These are phyloP conservation scores for Mucor racemosus DNA, from an alignment of 371 early-diverging fungal genomes.

Conservation along the genomic window DNA sequence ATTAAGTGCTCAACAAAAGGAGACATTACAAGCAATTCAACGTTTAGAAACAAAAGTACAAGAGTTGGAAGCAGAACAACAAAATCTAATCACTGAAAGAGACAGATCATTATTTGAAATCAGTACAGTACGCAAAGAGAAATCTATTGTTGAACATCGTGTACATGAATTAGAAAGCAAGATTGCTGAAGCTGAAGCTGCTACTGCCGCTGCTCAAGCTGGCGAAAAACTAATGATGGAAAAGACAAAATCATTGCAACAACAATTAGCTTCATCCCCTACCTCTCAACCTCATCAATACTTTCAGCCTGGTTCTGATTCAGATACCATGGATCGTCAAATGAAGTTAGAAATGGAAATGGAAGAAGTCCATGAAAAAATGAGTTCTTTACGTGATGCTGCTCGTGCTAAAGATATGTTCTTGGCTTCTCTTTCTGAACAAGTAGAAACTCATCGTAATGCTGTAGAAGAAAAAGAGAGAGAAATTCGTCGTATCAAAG, in stretches of 20 bases:
- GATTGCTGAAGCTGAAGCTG: slow-evolving; percentile 49
- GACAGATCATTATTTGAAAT: slow-evolving; percentile 59
- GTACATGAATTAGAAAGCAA: slow-evolving; percentile 53
- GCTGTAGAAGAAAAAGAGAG: slow-evolving; percentile 54
- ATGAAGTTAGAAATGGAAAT: slow-evolving; percentile 54
- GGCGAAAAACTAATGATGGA: slow-evolving; percentile 16
- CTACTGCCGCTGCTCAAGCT: slow-evolving; percentile 46
- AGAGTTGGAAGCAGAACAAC: slow-evolving; percentile 66
- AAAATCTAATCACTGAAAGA: slow-evolving; percentile 61
- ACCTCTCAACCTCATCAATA: slow-evolving; percentile 29
- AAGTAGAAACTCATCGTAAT: slow-evolving; percentile 51
- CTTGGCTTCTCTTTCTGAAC: slow-evolving; percentile 47
- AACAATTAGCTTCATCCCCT: slow-evolving; percentile 30
- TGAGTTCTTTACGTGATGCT: slow-evolving; percentile 48
- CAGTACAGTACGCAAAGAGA: slow-evolving; percentile 59
- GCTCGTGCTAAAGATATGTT: slow-evolving; percentile 60
- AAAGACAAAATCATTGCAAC: slow-evolving; percentile 23
- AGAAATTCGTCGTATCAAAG: slow-evolving; percentile 47
- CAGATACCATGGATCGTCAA: slow-evolving; percentile 35
- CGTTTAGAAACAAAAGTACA: slow-evolving; percentile 39
- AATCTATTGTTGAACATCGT: slow-evolving; percentile 42
- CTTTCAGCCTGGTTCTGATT: slow-evolving; percentile 31
- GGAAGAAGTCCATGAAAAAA: slow-evolving; percentile 57
- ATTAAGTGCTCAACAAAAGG: slow-evolving; percentile 28
- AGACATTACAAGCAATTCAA: slow-evolving; percentile 27